Evolutionary conservation across 345 rosid genomes (phyloP), one percentile per base, ranked within the genome.

Genomic region (Rhodamnia rubescens): DNA sequence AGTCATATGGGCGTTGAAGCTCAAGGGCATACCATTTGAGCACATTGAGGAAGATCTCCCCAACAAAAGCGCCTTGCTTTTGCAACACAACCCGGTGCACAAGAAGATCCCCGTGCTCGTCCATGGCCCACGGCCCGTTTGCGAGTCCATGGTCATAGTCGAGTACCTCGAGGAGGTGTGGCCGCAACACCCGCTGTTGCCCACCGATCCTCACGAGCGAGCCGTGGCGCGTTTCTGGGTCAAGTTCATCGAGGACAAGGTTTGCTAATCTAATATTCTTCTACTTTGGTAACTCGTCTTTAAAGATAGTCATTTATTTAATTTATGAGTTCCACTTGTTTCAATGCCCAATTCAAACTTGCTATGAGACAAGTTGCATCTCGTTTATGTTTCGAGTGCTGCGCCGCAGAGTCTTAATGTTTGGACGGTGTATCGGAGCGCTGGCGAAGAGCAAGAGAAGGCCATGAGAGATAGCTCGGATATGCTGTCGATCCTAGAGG

Each of bases 21-120:
- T 88, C 52, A 91, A 91, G 81, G 89, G 90, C 61, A 78, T 89
- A 64, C 53, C 85, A 12, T 90, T 78, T 61, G 83, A 87, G 7
- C 84, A 87, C 74, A 18, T 87, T 24, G 90, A 88, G 44, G 88
- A 90, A 87, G 89, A 88, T 57, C 86, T 91, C 6, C 12, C 29
- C 54, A 75, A 84, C 86, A 89, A 91, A 74, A 88, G 91, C 59
- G 54, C 74, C 4, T 52, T 82, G 54, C 87, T 90, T 29, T 85
- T 90, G 58, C 54, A 61, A 21, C 61, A 83, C 83, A 89, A 89
- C 44, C 92, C 91, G 8, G 84, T 88, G 20, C 75, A 88, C 57
- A 85, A 84, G 87, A 89, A 87, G 61, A 82, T 91, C 50, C 91
- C 91, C 22, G 89, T 91, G 20, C 90, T 91, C 5, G 83, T 90